Base-by-base conservation (phyloP, 495 filamentous ascomycete genomes). In the Barbatosphaeria neglecta region DNA sequence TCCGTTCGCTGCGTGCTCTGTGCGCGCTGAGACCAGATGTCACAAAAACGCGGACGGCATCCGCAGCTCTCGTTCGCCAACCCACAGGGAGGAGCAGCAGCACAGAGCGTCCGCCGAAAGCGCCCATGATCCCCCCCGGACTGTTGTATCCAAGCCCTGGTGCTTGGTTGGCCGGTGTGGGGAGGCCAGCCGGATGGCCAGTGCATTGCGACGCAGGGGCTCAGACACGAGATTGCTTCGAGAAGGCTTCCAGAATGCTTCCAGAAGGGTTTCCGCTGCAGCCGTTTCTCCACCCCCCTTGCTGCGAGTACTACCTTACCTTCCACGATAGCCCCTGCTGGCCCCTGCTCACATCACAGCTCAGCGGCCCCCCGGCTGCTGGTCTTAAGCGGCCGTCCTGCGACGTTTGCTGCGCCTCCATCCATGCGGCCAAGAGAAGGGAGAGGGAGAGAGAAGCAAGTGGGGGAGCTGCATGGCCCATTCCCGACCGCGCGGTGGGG, bases 181-280 rank as follows among this genome's bases (percentile, higher is more conserved):
- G 39, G 39, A 41, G 19, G 39, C 39, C 39, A n/a, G n/a, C n/a
- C n/a, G n/a, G 39, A 41, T 41, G 39, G 39, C 39, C 39, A 41
- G 39, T 41, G 39, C 39, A 41, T 41, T 9, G 24, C 10, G 39
- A n/a, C 20, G 22, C 39, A 41, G 39, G 39, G 39, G 18, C 13
- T 40, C 8, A 8, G 38, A 40, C 15, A 23, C 20, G 39, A 22
- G 22, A 22, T 19, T 22, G 20, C 39, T 24, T 41, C 39, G 39
- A 41, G 20, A 25, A 41, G 20, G 20, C 20, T 41, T 24, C 39
- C 6, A 6, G 20, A 41, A 24, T 19, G 20, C 16, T 41, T 24
- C 39, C 20, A 24, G 20, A 41, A 24, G 20, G 20, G 3, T 11
- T 41, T 6, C 39, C 22, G 39, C 39, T 22, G 10, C 39, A 22